Conservation (phyloP, 2,329 filamentous ascomycete genomes). For the Sclerotinia minor region DNA sequence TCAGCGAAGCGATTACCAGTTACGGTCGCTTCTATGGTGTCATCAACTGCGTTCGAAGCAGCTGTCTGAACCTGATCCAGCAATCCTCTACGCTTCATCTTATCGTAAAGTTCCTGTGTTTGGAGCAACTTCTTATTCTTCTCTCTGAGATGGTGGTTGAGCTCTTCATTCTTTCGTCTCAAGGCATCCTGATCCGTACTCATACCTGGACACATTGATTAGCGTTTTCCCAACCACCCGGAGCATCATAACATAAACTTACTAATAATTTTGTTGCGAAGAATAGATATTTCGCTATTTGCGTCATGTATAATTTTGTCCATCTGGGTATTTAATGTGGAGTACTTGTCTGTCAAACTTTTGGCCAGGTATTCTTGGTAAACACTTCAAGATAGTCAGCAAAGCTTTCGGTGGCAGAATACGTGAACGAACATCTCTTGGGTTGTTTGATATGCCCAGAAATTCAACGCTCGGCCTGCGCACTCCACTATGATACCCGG, state of each 20-base stretch:
- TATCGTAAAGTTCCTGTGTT: constrained; percentile 65
- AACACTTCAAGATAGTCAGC: constrained; percentile 50
- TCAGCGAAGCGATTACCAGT: constrained; percentile 36
- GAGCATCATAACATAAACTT: constrained; percentile 32
- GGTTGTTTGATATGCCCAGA: constrained; percentile 83
- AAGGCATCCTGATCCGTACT: constrained; percentile 62
- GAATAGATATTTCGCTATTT: constrained; percentile 66
- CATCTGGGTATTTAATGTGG: constrained; percentile 61
- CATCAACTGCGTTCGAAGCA: constrained; percentile 52
- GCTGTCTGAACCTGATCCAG: constrained; percentile 56
- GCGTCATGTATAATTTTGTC: constrained; percentile 75
- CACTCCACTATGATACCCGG: constrained; percentile 86
- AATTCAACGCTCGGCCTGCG: constrained; percentile 73
- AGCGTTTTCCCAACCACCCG: constrained; percentile 22
- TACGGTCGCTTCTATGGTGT: constrained; percentile 43
- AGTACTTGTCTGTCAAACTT: constrained; percentile 70
- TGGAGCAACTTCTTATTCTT: constrained; percentile 70
- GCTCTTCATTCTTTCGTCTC: constrained; percentile 69
- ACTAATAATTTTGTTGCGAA: constrained; percentile 68
- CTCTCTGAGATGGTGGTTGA: constrained; percentile 65
- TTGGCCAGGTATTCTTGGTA: constrained; percentile 78
- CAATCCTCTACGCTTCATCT: constrained; percentile 56
- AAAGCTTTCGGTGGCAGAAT: constrained; percentile 29
- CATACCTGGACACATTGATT: constrained; percentile 48
- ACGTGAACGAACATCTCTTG: constrained; percentile 70